Evolutionary conservation across 306 rosid species (phyloP), one percentile per base, ranked within the genome.

Genomic region (Cicer bijugum): DNA sequence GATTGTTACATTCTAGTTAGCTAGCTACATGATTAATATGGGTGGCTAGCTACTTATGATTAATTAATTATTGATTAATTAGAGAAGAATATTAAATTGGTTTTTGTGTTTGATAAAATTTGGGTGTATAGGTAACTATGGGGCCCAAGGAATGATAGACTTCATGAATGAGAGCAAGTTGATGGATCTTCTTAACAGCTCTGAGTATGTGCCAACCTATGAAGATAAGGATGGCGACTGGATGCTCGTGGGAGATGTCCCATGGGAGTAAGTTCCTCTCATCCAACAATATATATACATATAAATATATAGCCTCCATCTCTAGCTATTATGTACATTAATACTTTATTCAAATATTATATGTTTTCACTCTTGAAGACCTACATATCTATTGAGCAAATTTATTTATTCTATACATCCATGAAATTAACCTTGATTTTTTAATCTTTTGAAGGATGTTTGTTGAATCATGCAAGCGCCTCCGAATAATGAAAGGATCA

Each of bases 211-310:
- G 83, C 99, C 99, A 69, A 86, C 88, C 84, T 95, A 95, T 90
- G 97, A 95, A 84, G 99, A 95, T 85, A 95, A 90, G 96, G 97
- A 95, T 78, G 96, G 99, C 14, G 99, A 95, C 62, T 95, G 99
- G 99, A 95, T 95, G 99, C 97, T 95, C 72, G 99, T 94, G 73
- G 99, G 99, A 47, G 99, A 94, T 86, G 99, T 94, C 82, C 99
- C 99, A 35, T 94, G 99, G 99, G 88, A 90, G 99, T 95, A 85
- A 85, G 97, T 82, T 77, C 76, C n/a, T 67, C 17, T 74, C 72
- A 63, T 76, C 40, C 52, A 48, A 56, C 33, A 23, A 23, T 23
- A 23, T 23, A 23, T 23, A 2, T 23, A 23, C 2, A 2, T 23
- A 23, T 23, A 23, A 1, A 23, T 23, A 2, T 2, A 23, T 23